These are phyloP conservation scores for Bothia castanella DNA, from an alignment of 1,284 basidiomycete species.

Conservation along the genomic window DNA sequence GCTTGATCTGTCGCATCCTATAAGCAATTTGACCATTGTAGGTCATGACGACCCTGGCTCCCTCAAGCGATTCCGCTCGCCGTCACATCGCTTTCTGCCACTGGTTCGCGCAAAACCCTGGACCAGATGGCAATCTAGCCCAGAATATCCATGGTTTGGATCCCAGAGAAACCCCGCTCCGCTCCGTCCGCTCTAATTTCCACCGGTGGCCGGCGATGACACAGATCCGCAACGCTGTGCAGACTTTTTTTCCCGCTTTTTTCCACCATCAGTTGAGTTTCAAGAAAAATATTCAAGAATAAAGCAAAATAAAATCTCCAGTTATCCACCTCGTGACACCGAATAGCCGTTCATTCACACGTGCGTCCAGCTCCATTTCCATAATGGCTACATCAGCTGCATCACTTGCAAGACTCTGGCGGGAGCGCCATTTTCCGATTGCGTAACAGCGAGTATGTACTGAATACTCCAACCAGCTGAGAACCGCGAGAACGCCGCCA, in stretches of 20 bases:
- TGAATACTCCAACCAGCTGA: not conserved
- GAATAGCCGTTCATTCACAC: conserved; percentile 11
- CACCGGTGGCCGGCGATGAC: conserved; percentile 8
- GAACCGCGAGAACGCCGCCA: conserved; percentile 7
- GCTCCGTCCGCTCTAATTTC: not conserved
- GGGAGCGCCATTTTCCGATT: conserved; percentile 6
- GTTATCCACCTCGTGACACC: conserved; percentile 5
- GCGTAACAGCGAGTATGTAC: not conserved
- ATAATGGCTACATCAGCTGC: not conserved
- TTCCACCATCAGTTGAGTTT: conserved; percentile 12
- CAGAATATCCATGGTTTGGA: too few species aligned
- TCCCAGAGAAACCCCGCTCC: not conserved
- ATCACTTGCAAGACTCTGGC: not conserved
- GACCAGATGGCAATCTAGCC: not conserved
- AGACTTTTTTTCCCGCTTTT: not conserved
- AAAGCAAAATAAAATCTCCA: not conserved
- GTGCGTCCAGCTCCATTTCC: conserved; percentile 1
- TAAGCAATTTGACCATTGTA: not conserved
- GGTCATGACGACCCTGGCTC: not conserved
- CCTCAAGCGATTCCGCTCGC: not conserved
- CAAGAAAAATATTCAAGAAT: conserved; percentile 1
- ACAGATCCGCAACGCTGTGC: not conserved
- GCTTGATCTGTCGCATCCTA: not conserved
- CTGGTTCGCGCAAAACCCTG: not conserved
- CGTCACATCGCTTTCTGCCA: not conserved